A percentile compares a stretch with the other conserved stretches of the same genome.
phyloP scores from a whole-genome alignment of 75 land plant genomes.

The Picea sitchensis region DNA sequence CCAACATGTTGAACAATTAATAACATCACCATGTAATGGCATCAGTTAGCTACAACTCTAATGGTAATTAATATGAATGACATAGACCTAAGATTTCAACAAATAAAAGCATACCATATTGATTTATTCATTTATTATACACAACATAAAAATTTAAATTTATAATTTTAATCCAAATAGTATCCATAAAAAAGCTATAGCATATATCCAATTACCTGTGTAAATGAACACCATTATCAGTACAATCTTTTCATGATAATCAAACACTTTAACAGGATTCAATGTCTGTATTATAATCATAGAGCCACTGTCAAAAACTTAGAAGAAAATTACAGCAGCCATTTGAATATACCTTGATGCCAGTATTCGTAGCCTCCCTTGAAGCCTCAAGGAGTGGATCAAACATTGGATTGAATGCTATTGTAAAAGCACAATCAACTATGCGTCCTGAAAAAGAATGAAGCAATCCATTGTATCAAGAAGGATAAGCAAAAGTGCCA shows the following conservation, averaged over 20 bases:
- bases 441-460: conserved; percentile 68
- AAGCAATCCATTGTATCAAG: conserved; percentile 2
- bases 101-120: too few relatives aligned
- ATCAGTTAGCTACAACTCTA: too few relatives aligned
- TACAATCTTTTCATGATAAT: neutral
- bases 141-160: too few relatives aligned
- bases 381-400: conserved; percentile 91
- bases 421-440: conserved; percentile 97
- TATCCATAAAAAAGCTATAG: too few relatives aligned
- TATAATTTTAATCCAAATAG: too few relatives aligned
- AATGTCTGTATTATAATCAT: neutral
- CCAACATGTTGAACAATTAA: too few relatives aligned
- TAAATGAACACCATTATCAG: too few relatives aligned
- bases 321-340: neutral
- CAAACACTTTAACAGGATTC: neutral
- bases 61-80: too few relatives aligned
- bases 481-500: neutral
- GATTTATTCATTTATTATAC: too few relatives aligned
- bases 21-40: too few relatives aligned
- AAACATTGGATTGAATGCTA: conserved; percentile 97
- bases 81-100: too few relatives aligned
- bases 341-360: conserved; percentile 63
- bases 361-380: conserved; percentile 95
- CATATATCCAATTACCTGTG: too few relatives aligned
- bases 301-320: neutral